phyloP scores from a whole-genome alignment of 2,329 filamentous ascomycete species.

The Rhexocercosporidium sp. region DNA sequence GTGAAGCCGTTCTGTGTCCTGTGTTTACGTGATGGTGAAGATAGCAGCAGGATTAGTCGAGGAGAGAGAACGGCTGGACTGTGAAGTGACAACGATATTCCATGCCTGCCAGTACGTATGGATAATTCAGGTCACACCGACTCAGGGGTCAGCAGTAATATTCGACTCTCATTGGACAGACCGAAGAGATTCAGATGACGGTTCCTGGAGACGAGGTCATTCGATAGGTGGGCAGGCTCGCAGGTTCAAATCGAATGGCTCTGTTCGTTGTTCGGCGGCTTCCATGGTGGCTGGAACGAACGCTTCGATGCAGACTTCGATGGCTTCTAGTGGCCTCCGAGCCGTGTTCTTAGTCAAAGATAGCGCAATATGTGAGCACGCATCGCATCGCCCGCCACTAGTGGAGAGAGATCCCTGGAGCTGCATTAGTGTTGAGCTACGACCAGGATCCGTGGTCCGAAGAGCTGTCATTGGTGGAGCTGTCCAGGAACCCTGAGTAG shows the following conservation, averaged over 20 bases:
- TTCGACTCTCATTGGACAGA: background rate
- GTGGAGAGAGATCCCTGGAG: background rate
- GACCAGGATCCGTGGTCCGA: constrained; percentile 1
- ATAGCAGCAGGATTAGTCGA: constrained; percentile 18
- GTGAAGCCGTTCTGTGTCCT: background rate
- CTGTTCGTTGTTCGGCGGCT: constrained; percentile 31
- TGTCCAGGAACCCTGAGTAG: constrained; percentile 7
- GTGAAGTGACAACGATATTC: background rate
- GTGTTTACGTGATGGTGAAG: constrained; percentile 20
- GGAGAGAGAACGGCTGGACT: background rate
- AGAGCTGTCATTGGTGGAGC: background rate
- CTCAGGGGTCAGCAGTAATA: constrained; percentile 20
- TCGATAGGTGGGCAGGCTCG: constrained; percentile 15
- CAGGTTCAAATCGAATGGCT: constrained; percentile 13
- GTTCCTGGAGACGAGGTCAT: constrained; percentile 24
- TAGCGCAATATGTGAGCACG: constrained; percentile 17
- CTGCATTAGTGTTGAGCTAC: background rate
- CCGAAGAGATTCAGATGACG: background rate
- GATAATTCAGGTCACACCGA: constrained; percentile 10
- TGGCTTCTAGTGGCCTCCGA: constrained; percentile 32
- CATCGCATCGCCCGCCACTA: constrained; percentile 19
- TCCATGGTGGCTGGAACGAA: constrained; percentile 33
- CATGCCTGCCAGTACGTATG: no score
- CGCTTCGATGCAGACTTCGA: constrained; percentile 34
- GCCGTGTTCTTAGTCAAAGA: constrained; percentile 12